Evolutionary conservation across 441 rosid genomes (phyloP).

Genomic region (Aleurites moluccanus): DNA sequence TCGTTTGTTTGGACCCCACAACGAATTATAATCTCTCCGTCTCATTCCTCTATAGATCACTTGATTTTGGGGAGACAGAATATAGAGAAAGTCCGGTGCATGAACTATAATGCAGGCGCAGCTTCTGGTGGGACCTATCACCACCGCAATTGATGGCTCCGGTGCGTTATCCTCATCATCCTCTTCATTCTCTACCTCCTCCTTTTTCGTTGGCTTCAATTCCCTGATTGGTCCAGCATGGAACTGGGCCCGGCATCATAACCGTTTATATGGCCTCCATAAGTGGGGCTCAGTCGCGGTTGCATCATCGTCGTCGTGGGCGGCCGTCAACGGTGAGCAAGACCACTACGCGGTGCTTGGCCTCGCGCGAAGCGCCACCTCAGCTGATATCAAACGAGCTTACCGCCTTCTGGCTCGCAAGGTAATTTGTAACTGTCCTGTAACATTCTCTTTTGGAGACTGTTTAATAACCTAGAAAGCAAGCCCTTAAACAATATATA

Average conservation of each 20-base stretch:
- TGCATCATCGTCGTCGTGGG: slow-evolving; percentile 39
- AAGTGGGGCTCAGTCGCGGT: slow-evolving; percentile 21
- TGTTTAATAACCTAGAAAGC: slow-evolving; percentile 12
- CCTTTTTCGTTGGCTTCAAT: slow-evolving; percentile 16
- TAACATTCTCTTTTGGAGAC: neutral
- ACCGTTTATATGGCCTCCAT: slow-evolving; percentile 23
- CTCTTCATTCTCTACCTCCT: slow-evolving; percentile 15
- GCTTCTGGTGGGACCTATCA: slow-evolving; percentile 66
- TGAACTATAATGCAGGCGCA: slow-evolving; percentile 63
- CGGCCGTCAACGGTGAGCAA: slow-evolving; percentile 42
- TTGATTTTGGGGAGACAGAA: neutral
- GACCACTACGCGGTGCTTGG: slow-evolving; percentile 71
- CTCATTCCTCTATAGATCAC: neutral
- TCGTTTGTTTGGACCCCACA: neutral
- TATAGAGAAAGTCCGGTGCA: slow-evolving; percentile 9
- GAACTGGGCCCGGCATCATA: slow-evolving; percentile 29
- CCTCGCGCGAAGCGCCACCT: slow-evolving; percentile 48
- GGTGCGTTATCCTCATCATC: slow-evolving; percentile 20
- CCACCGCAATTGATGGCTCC: slow-evolving; percentile 37
- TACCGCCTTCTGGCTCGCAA: slow-evolving; percentile 87
- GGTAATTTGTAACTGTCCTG: slow-evolving; percentile 32
- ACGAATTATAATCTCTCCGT: neutral
- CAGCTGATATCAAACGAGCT: slow-evolving; percentile 70
- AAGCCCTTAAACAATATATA: too few relatives aligned
- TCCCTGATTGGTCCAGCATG: slow-evolving; percentile 14